Evolutionary conservation across 75 land plant species (phyloP).

Genomic region (Picea sitchensis): DNA sequence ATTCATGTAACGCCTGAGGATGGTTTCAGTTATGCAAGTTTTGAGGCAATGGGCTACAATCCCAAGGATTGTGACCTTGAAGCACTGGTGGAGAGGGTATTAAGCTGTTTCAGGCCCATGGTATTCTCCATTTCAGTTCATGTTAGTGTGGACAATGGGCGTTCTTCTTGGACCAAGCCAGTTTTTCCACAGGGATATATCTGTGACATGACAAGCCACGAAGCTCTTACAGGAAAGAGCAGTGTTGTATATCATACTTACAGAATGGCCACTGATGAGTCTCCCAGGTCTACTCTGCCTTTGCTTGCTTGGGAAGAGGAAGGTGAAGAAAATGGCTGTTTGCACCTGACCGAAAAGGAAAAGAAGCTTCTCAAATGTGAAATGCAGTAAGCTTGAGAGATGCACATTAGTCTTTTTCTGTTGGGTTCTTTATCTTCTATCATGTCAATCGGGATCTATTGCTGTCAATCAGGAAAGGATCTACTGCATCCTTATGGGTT

Average conservation of each 20-base stretch:
- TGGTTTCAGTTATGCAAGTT: conserved; percentile 90
- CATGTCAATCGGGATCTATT: background rate
- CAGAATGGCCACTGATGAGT: conserved; percentile 2
- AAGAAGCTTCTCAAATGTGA: background rate
- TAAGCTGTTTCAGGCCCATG: conserved; percentile 53
- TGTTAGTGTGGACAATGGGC: conserved; percentile 16
- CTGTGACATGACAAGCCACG: conserved; percentile 21
- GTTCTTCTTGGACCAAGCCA: conserved; percentile 14
- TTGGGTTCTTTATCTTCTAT: background rate
- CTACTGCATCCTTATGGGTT: background rate
- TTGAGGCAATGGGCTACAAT: conserved; percentile 68
- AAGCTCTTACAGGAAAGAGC: conserved; percentile 40
- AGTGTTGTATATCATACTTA: conserved; percentile 49
- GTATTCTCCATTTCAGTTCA: conserved; percentile 59
- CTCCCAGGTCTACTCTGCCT: background rate
- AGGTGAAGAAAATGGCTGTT: background rate
- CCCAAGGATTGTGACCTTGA: conserved; percentile 23
- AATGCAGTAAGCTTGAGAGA: background rate
- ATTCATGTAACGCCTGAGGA: conserved; percentile 87
- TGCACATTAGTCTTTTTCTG: background rate
- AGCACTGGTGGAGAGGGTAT: conserved; percentile 47
- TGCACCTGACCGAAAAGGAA: background rate
- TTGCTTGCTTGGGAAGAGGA: conserved; percentile 5
- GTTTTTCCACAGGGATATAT: conserved; percentile 32
- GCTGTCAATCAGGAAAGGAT: no score